These are phyloP conservation scores for Gliomastix tumulicola DNA, from an alignment of 2,329 filamentous ascomycete species.

Conservation along the genomic window DNA sequence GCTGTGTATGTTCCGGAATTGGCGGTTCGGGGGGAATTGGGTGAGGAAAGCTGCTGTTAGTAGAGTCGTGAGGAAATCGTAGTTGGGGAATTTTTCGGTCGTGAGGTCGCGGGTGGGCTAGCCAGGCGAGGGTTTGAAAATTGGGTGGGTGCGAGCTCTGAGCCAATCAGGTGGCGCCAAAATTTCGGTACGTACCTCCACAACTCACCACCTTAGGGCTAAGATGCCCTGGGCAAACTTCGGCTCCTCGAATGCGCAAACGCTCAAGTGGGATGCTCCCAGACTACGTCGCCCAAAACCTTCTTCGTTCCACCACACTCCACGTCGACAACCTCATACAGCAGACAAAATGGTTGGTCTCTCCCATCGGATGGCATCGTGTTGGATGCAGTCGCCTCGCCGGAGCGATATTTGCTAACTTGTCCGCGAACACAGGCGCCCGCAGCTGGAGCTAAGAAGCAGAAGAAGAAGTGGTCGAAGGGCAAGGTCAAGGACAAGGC, in stretches of 20 bases:
- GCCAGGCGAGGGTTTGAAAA: conserved; percentile 21
- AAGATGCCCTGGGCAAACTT: conserved; percentile 29
- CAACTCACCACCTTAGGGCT: conserved; percentile 28
- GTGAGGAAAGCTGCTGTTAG: conserved; percentile 27
- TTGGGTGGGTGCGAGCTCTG: conserved; percentile 24
- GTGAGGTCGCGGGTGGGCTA: conserved; percentile 23
- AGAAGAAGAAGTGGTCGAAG: conserved; percentile 47
- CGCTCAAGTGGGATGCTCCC: conserved; percentile 18
- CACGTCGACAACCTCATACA: conserved; percentile 32
- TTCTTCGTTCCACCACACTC: conserved; percentile 23
- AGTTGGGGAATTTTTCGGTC: conserved; percentile 22
- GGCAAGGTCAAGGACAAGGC: conserved; percentile 99
- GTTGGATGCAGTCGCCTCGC: too few relatives aligned
- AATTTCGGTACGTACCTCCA: conserved; percentile 17
- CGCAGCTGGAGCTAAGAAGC: conserved; percentile 41
- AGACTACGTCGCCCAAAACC: conserved; percentile 17
- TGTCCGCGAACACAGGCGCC: conserved; percentile 24
- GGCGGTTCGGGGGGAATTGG: too few relatives aligned
- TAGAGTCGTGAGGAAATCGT: conserved; percentile 28
- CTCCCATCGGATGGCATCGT: too few relatives aligned
- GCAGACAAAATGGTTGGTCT: conserved; percentile 35
- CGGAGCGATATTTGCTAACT: too few relatives aligned
- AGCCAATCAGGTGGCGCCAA: conserved; percentile 25
- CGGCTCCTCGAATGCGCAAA: conserved; percentile 11
- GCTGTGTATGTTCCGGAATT: conserved; percentile 29